phyloP scores from a whole-genome alignment of 306 rosid species.

The Fagus sylvatica region DNA sequence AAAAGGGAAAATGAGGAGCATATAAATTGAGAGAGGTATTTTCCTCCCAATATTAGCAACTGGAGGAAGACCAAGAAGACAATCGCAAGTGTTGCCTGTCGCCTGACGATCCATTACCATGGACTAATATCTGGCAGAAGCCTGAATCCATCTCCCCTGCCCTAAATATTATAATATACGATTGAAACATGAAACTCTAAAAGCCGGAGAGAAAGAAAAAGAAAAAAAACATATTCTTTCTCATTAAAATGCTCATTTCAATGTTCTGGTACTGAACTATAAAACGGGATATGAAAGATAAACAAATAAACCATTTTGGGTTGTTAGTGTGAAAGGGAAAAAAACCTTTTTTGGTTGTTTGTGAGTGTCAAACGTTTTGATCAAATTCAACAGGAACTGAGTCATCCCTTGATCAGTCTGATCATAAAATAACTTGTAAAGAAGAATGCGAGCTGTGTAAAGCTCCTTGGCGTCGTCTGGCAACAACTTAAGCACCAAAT shows the following conservation, averaged over 20 bases:
- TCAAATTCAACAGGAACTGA: constrained; percentile 69
- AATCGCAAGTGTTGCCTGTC: too few relatives aligned
- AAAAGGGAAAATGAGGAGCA: too few relatives aligned
- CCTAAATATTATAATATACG: background rate
- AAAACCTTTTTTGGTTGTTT: constrained; percentile 89
- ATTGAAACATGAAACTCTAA: background rate
- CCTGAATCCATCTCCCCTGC: background rate
- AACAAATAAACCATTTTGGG: background rate
- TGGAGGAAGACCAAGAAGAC: too few relatives aligned
- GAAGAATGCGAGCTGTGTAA: constrained; percentile 86
- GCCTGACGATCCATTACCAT: too few relatives aligned
- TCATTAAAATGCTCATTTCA: background rate
- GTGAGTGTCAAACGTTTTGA: constrained; percentile 73
- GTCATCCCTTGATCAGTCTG: constrained; percentile 98
- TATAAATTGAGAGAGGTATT: too few relatives aligned
- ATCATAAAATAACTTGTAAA: constrained; percentile 91
- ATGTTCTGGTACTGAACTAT: background rate
- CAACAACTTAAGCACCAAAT: constrained; percentile 70
- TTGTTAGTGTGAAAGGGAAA: constrained; percentile 17
- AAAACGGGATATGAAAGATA: background rate
- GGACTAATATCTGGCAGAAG: too few relatives aligned
- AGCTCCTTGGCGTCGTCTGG: constrained; percentile 86
- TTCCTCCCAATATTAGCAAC: too few relatives aligned
- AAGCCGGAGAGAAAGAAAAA: background rate
- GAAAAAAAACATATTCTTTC: background rate